Percentiles rank a stretch among this genome's conserved stretches.
These are phyloP conservation scores for Clavariopsis aquatica DNA, from an alignment of 495 filamentous ascomycete genomes.

Conservation along the genomic window DNA sequence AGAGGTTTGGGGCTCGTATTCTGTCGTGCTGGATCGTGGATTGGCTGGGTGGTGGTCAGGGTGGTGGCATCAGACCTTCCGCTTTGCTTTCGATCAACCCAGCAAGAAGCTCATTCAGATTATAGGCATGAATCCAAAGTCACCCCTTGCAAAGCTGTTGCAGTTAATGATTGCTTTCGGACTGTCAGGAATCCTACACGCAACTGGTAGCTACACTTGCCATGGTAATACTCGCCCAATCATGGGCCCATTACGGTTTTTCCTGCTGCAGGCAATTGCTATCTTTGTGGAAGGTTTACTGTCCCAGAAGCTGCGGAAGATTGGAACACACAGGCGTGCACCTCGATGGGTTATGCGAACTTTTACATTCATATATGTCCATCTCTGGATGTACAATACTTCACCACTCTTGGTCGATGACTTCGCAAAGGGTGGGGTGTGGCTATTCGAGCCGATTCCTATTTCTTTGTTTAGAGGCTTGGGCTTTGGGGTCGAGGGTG, in stretches of 20 bases:
- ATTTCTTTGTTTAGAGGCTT: slow-evolving; percentile 44
- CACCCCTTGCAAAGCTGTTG: slow-evolving; percentile 29
- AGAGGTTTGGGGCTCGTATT: slow-evolving; percentile 59
- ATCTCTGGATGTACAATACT: slow-evolving; percentile 47
- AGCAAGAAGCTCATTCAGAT: slow-evolving; percentile 52
- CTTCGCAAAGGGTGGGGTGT: slow-evolving; percentile 46
- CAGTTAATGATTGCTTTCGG: slow-evolving; percentile 43
- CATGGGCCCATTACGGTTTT: slow-evolving; percentile 45
- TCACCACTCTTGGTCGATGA: slow-evolving; percentile 46
- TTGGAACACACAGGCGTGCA: slow-evolving; percentile 21
- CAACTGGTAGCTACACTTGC: slow-evolving; percentile 45
- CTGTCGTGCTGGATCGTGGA: slow-evolving; percentile 61
- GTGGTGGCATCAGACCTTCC: slow-evolving; percentile 91
- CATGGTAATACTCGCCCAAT: slow-evolving; percentile 40
- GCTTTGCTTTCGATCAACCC: slow-evolving; percentile 66
- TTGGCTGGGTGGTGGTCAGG: slow-evolving; percentile 75
- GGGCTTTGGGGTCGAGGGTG: slow-evolving; percentile 44
- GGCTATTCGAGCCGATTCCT: slow-evolving; percentile 47
- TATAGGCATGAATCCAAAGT: slow-evolving; percentile 31
- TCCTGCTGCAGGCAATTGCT: slow-evolving; percentile 45
- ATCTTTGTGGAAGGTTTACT: slow-evolving; percentile 38
- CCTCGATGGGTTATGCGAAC: slow-evolving; percentile 34
- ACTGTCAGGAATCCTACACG: slow-evolving; percentile 46
- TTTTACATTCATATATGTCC: slow-evolving; percentile 42
- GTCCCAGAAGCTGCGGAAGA: slow-evolving; percentile 11